Conservation (phyloP, 2,329 filamentous ascomycete species). For the Aspergillus thermomutatus region DNA sequence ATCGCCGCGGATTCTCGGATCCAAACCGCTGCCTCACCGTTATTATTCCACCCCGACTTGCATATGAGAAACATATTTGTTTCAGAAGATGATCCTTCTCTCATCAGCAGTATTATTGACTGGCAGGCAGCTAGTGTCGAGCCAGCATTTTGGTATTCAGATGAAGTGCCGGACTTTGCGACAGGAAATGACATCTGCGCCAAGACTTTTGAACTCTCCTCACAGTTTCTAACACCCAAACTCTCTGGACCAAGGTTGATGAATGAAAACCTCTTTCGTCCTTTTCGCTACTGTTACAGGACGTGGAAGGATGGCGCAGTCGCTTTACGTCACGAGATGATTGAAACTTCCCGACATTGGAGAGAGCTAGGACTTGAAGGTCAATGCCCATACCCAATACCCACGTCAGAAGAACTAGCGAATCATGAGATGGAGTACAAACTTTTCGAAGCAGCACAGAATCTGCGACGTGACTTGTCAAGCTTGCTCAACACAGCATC, state of each 20-base stretch:
- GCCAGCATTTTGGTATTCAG: slow-evolving; percentile 39
- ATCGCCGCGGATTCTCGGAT: slow-evolving; percentile 28
- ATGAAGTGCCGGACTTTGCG: slow-evolving; percentile 39
- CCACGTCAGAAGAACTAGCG: slow-evolving; percentile 22
- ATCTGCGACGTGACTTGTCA: slow-evolving; percentile 26
- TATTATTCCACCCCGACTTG: slow-evolving; percentile 40
- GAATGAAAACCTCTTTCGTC: slow-evolving; percentile 35
- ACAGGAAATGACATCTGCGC: slow-evolving; percentile 27
- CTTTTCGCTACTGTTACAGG: slow-evolving; percentile 39
- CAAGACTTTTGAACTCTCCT: slow-evolving; percentile 32
- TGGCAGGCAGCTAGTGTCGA: slow-evolving; percentile 43
- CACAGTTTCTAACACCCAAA: slow-evolving; percentile 29
- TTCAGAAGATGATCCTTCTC: slow-evolving; percentile 35
- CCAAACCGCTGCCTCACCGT: slow-evolving; percentile 24
- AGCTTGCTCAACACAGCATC: slow-evolving; percentile 29
- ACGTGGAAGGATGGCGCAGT: slow-evolving; percentile 42
- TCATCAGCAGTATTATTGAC: slow-evolving; percentile 41
- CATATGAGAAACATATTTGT: slow-evolving; percentile 45
- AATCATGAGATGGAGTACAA: slow-evolving; percentile 29
- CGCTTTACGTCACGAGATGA: slow-evolving; percentile 40
- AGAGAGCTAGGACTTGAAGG: slow-evolving; percentile 36
- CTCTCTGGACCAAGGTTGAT: slow-evolving; percentile 30
- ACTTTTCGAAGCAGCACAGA: slow-evolving; percentile 31
- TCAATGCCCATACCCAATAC: slow-evolving; percentile 29
- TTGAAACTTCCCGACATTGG: slow-evolving; percentile 37